Conservation (phyloP, 129 eudicot species). For the Rutidosis leptorrhynchoides region DNA sequence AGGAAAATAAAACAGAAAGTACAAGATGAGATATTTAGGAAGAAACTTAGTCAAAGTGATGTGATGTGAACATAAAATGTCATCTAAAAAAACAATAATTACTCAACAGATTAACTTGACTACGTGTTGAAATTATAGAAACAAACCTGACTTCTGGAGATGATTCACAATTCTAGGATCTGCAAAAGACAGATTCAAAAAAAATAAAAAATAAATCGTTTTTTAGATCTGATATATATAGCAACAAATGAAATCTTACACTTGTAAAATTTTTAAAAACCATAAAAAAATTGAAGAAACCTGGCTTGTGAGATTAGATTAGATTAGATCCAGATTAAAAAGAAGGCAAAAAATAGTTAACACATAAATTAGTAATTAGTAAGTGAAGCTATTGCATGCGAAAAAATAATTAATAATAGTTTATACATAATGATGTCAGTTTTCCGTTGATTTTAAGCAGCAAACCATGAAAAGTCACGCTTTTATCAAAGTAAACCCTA, state of each 20-base stretch:
- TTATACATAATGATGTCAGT: slow-evolving; percentile 21
- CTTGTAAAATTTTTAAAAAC: not conserved
- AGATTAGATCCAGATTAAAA: slow-evolving; percentile 22
- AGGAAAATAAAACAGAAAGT: not conserved
- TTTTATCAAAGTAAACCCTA: slow-evolving; percentile 32
- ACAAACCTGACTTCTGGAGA: slow-evolving; percentile 14
- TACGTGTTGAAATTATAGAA: slow-evolving; percentile 3
- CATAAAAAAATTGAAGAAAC: not conserved
- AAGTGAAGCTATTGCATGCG: too few relatives aligned
- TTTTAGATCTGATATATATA: not conserved
- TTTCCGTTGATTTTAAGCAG: slow-evolving; percentile 32
- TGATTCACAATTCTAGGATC: not conserved
- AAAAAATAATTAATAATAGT: too few relatives aligned
- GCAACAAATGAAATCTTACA: not conserved
- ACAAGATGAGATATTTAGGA: slow-evolving; percentile 1
- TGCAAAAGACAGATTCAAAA: slow-evolving; percentile 7
- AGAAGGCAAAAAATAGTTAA: not conserved
- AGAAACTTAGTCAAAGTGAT: slow-evolving; percentile 22
- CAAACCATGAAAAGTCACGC: slow-evolving; percentile 28
- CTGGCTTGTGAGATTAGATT: slow-evolving; percentile 17
- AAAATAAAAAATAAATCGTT: not conserved
- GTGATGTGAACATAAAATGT: slow-evolving; percentile 9
- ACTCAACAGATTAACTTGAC: slow-evolving; percentile 6
- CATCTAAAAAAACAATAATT: slow-evolving; percentile 10
- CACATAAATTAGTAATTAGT: too few relatives aligned